A percentile compares a stretch with the other conserved stretches of the same genome.
Conservation (phyloP, 139 green algal species). For the Chlorella sp. region DNA sequence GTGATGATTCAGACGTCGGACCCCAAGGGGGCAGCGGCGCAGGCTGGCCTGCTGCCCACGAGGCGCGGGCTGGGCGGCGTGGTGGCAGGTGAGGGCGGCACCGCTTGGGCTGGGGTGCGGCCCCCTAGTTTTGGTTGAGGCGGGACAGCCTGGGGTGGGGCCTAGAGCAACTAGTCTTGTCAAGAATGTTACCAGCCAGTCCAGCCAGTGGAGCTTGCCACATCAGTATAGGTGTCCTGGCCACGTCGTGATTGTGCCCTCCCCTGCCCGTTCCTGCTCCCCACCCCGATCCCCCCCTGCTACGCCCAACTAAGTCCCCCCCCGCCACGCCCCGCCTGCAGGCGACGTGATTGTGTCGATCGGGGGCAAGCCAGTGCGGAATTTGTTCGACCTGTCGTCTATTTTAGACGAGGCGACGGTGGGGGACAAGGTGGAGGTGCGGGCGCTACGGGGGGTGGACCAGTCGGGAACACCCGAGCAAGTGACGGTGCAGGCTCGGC, state of each 20-base stretch:
- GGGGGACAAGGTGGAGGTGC: constrained; percentile 36
- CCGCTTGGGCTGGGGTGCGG: too few relatives aligned
- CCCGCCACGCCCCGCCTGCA: not conserved
- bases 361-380: constrained; percentile 27
- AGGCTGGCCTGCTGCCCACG: constrained; percentile 73
- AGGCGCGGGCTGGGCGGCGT: constrained; percentile 71
- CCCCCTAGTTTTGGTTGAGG: too few relatives aligned
- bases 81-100: constrained; percentile 24
- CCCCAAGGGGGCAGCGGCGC: constrained; percentile 54
- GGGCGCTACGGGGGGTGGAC: constrained; percentile 13
- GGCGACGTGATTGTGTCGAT: constrained; percentile 71
- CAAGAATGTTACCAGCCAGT: too few relatives aligned
- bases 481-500: constrained; percentile 26
- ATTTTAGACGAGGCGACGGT: constrained; percentile 32
- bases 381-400: constrained; percentile 36
- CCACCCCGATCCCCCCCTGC: not conserved
- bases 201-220: too few relatives aligned
- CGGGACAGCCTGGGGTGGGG: not conserved
- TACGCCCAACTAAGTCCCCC: not conserved
- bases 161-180: too few relatives aligned
- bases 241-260: too few relatives aligned
- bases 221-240: too few relatives aligned
- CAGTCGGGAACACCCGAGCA: not conserved
- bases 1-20: constrained; percentile 70
- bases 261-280: not conserved